Percentiles rank a stretch among this genome's conserved stretches.
Conservation (phyloP, 495 filamentous ascomycete species). For the Xylaria castorea region DNA sequence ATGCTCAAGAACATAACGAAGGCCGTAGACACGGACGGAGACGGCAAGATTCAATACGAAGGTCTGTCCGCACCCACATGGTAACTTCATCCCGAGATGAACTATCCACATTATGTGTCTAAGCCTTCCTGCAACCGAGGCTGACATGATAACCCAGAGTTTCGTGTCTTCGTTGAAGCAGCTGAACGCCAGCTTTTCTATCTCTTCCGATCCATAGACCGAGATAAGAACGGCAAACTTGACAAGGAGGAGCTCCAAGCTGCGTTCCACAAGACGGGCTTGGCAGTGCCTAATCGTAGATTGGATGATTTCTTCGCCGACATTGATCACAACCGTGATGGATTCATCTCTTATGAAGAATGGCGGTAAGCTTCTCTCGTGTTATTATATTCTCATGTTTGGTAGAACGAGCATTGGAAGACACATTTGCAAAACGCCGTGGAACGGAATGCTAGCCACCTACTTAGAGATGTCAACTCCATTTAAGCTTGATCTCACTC, state of each 20-base stretch:
- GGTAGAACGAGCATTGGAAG: conserved; percentile 12
- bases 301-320: conserved; percentile 86
- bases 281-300: conserved; percentile 77
- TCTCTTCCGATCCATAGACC: conserved; percentile 88
- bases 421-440: not conserved
- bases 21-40: conserved; percentile 82
- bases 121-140: conserved; percentile 16
- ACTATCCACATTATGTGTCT: not conserved
- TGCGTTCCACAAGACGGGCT: conserved; percentile 79
- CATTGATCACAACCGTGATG: conserved; percentile 90
- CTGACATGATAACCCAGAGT: conserved; percentile 63
- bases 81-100: not conserved
- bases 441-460: not conserved
- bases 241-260: conserved; percentile 80
- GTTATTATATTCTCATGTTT: conserved; percentile 20
- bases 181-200: conserved; percentile 81
- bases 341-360: conserved; percentile 86
- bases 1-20: conserved; percentile 80
- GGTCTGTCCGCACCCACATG: conserved; percentile 58
- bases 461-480: not conserved
- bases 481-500: conserved; percentile 2
- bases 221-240: conserved; percentile 84
- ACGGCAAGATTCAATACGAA: conserved; percentile 88
- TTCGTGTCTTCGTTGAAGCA: conserved; percentile 82
- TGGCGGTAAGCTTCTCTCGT: conserved; percentile 77